These are phyloP conservation scores for Komagataella populi DNA, from an alignment of 805 yeast genomes.

Conservation along the genomic window DNA sequence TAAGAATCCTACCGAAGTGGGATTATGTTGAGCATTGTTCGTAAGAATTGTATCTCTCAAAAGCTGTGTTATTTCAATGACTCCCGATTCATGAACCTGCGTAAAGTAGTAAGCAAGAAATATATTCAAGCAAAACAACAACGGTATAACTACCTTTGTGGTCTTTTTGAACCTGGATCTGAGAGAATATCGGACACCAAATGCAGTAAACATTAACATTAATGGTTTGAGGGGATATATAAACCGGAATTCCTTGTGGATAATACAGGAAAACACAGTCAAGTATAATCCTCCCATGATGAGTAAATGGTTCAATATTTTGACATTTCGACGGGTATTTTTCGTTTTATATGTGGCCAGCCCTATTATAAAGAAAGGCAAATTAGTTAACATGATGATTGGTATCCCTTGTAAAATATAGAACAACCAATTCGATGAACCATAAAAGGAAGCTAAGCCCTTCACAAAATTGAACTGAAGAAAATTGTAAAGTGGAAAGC, in stretches of 20 bases:
- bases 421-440: constrained; percentile 74
- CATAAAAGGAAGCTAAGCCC: constrained; percentile 71
- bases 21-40: constrained; percentile 9
- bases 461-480: constrained; percentile 65
- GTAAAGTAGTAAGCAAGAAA: constrained; percentile 25
- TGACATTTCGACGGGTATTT: neutral
- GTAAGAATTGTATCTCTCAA: constrained; percentile 21
- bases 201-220: constrained; percentile 37
- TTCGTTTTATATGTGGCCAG: constrained; percentile 5
- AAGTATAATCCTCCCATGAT: constrained; percentile 25
- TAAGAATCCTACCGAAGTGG: constrained; percentile 53
- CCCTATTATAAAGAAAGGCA: constrained; percentile 49
- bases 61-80: constrained; percentile 46
- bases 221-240: constrained; percentile 77
- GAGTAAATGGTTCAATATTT: constrained; percentile 10
- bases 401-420: constrained; percentile 80
- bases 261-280: constrained; percentile 44
- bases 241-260: constrained; percentile 88
- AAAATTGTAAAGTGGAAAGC: constrained; percentile 58
- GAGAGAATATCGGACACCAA: constrained; percentile 14
- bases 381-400: constrained; percentile 45
- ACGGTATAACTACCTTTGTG: constrained; percentile 1
- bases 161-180: constrained; percentile 1
- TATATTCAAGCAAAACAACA: constrained; percentile 6
- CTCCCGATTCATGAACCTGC: constrained; percentile 78